phyloP scores from a whole-genome alignment of 441 rosid genomes.

The Jatropha podagrica region DNA sequence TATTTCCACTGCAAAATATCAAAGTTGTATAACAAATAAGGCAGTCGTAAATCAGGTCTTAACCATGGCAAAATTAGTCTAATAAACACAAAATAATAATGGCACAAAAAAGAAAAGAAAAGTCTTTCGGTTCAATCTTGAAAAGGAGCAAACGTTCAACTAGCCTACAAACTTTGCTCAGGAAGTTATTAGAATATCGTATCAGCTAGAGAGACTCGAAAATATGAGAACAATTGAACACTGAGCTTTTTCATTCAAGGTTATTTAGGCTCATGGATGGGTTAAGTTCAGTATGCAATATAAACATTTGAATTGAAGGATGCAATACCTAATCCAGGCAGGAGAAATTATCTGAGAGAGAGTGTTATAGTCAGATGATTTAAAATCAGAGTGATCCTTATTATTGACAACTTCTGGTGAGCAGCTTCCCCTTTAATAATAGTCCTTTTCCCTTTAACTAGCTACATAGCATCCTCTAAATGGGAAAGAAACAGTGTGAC shows the following conservation, averaged over 20 bases:
- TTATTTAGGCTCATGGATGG: not conserved
- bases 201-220: slow-evolving; percentile 1
- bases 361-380: not conserved
- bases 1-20: slow-evolving; percentile 62
- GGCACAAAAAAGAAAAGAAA: not conserved
- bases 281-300: not conserved
- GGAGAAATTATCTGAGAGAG: not conserved
- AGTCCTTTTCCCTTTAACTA: not conserved
- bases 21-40: slow-evolving; percentile 7
- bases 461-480: not conserved
- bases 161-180: not conserved
- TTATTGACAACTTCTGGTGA: not conserved
- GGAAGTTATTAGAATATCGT: slow-evolving; percentile 1
- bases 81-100: not conserved
- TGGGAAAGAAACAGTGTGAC: not conserved
- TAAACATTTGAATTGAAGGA: not conserved
- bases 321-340: not conserved
- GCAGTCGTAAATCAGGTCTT: not conserved
- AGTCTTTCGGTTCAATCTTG: not conserved
- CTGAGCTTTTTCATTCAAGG: not conserved
- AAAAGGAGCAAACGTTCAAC: slow-evolving; percentile 7
- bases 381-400: not conserved
- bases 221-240: not conserved
- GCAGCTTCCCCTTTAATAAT: not conserved
- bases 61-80: not conserved